Evolutionary conservation across 768 basidiomycete genomes (phyloP).

Genomic region (Candolleomyces eurysporus): DNA sequence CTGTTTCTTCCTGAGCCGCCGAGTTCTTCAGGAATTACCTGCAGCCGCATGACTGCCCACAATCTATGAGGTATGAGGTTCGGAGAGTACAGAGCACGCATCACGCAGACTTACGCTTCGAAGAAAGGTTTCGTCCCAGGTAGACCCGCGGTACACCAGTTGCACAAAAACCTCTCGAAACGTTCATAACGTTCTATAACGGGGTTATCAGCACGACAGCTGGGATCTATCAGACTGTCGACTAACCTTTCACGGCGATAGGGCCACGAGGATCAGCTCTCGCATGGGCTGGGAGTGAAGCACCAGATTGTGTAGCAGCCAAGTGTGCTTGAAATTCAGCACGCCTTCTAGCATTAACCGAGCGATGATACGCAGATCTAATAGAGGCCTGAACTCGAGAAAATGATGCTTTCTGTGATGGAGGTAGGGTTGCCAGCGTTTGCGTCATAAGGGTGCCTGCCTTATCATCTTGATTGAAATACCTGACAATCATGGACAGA

Average conservation of each 20-base stretch:
- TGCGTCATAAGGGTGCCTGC: constrained; percentile 81
- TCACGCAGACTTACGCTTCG: constrained; percentile 41
- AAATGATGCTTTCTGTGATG: constrained; percentile 84
- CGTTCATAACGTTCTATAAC: constrained; percentile 66
- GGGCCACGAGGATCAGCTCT: constrained; percentile 62
- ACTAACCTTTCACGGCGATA: constrained; percentile 63
- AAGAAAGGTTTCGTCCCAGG: constrained; percentile 92
- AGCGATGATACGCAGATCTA: constrained; percentile 81
- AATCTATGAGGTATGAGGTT: constrained; percentile 29
- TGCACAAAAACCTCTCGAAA: constrained; percentile 69
- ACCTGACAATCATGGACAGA: constrained; percentile 46
- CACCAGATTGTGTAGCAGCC: constrained; percentile 74
- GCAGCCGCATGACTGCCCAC: constrained; percentile 80
- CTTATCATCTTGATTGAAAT: constrained; percentile 78
- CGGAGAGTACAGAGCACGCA: not conserved
- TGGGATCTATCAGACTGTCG: not conserved
- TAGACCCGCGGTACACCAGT: constrained; percentile 85
- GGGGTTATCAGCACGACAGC: constrained; percentile 2
- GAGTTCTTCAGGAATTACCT: constrained; percentile 73
- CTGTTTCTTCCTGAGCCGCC: constrained; percentile 75
- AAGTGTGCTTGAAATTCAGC: constrained; percentile 88
- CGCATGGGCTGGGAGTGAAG: constrained; percentile 72
- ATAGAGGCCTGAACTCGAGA: constrained; percentile 85
- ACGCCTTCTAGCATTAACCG: constrained; percentile 69
- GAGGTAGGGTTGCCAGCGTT: constrained; percentile 73